Evolutionary conservation across 1,139 yeast species (phyloP).

Genomic region (Taphrina flavorubra): DNA sequence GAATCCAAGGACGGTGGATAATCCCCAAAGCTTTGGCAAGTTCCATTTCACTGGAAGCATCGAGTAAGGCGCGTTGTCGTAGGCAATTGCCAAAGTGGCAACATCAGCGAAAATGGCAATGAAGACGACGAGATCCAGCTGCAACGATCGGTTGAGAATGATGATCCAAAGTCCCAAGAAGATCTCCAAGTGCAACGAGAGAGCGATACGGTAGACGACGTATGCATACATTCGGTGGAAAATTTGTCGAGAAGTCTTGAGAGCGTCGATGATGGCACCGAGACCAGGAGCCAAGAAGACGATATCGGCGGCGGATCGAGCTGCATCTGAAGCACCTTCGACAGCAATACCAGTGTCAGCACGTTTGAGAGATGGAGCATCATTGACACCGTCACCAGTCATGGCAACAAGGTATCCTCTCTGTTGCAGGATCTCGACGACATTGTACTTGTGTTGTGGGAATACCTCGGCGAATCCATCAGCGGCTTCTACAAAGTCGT

Average conservation of each 20-base stretch:
- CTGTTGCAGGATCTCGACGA: slow-evolving; percentile 75
- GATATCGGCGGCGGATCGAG: slow-evolving; percentile 79
- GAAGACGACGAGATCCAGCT: slow-evolving; percentile 72
- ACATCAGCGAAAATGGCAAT: slow-evolving; percentile 79
- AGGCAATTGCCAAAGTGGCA: slow-evolving; percentile 78
- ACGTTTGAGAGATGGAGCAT: slow-evolving; percentile 79
- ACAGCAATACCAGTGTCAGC: slow-evolving; percentile 84
- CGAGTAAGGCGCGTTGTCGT: slow-evolving; percentile 93
- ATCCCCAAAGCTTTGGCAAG: slow-evolving; percentile 82
- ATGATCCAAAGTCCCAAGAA: slow-evolving; percentile 78
- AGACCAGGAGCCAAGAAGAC: slow-evolving; percentile 81
- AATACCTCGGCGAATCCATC: slow-evolving; percentile 83
- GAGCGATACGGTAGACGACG: slow-evolving; percentile 79
- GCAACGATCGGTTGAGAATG: slow-evolving; percentile 67
- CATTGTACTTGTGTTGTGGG: slow-evolving; percentile 82
- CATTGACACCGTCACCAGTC: slow-evolving; percentile 85
- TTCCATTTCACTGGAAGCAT: slow-evolving; percentile 98
- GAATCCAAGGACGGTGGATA: slow-evolving; percentile 70
- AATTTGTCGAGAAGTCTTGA: slow-evolving; percentile 78
- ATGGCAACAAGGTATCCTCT: slow-evolving; percentile 80
- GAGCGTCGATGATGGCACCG: slow-evolving; percentile 76
- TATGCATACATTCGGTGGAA: slow-evolving; percentile 83
- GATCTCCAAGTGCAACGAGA: slow-evolving; percentile 72
- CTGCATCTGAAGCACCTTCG: slow-evolving; percentile 82
- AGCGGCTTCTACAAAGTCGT: slow-evolving; percentile 78